Base-by-base conservation (phyloP, 2,329 filamentous ascomycete species). In the Trichoderma lentiforme region DNA sequence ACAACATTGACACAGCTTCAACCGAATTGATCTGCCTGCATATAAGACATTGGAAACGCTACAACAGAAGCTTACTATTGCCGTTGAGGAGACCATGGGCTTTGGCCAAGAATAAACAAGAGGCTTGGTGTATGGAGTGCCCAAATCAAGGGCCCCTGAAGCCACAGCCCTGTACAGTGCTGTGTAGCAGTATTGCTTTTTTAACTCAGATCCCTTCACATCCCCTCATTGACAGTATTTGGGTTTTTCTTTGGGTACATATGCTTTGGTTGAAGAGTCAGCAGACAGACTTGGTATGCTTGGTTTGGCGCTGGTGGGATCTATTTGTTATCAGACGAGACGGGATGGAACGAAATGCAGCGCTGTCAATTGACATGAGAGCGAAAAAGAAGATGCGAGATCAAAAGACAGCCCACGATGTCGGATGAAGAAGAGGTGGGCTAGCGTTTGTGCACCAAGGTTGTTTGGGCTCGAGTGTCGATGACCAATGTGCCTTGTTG, bases 1-100 rank as follows among this genome's bases (percentile, higher is more conserved):
- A 72, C 60, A 60, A n/a, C 9, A 4, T 47, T n/a, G 6, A 26
- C 57, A 73, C 75, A 97, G 94, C 84, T 99, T 99, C 88, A 99
- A 99, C 83, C 94, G 96, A 78, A 88, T 99, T 76, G 96, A 99
- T 83, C 85, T 99, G 64, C 96, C 96, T 53, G 91, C 94, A 32
- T 99, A 99, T 81, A 98, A 98, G 86, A 90, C 87, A 26, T 88
- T 95, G 78, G 95, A 98, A 74, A 89, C 89, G 77, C 86, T 99
- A 76, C 92, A 95, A 80, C 86, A 91, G 79, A 99, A 99, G 84
- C 86, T 99, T 77, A 96, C 95, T 7, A 97, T 97, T 83, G 96
- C 96, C 30, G 96, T 99, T 70, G 96, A 99, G 84, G 96, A 99
- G 85, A 99, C 96, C 0, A 95, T 99, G 86, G 96, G 96, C 74